Base-by-base conservation (phyloP, 495 filamentous ascomycete genomes). In the Aspergillus sclerotiicarbonarius region DNA sequence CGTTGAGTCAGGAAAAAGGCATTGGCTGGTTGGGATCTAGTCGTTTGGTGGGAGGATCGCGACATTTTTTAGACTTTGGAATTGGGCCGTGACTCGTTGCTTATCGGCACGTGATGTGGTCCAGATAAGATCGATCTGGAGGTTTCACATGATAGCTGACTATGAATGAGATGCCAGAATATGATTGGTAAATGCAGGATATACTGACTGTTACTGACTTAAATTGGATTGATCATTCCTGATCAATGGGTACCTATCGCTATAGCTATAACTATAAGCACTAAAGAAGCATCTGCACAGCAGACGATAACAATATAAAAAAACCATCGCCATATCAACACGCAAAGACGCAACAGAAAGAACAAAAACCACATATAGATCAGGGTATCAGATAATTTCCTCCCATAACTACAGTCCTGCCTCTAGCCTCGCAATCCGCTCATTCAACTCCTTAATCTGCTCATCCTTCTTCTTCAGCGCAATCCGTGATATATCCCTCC, bases 381-480 rank as follows among this genome's bases (percentile, higher is more conserved):
- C 18, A 29, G 31, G 30, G 12, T 16, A 16, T 15, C 5, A 32
- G 6, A 32, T 6, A n/a, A 16, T 1, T n/a, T 18, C 47, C 6
- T 30, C 29, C 16, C 13, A 50, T 37, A 37, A 15, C 7, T 20
- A n/a, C 46, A 25, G 25, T 16, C 29, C 77, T 55, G 12, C 77
- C 56, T 75, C 85, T 75, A 52, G 67, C 74, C 67, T 86, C 80
- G 43, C 84, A 64, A 86, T 82, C 52, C 80, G 77, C 3, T 71
- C 76, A 55, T 74, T 85, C 75, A 44, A 66, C 75, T 68, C 85
- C 79, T 41, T 84, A 62, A 87, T 83, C 56, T 82, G 78, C 2
- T 73, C 73, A 45, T 91, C 84, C 45, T 86, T 86, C 21, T 76
- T 77, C 65, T 82, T 85, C n/a, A 88, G 58, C 6, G 81, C 79